Percentiles rank a stretch among this genome's conserved stretches.
These are phyloP conservation scores for Lachnellula occidentalis DNA, from an alignment of 2,329 filamentous ascomycete species.

Conservation along the genomic window DNA sequence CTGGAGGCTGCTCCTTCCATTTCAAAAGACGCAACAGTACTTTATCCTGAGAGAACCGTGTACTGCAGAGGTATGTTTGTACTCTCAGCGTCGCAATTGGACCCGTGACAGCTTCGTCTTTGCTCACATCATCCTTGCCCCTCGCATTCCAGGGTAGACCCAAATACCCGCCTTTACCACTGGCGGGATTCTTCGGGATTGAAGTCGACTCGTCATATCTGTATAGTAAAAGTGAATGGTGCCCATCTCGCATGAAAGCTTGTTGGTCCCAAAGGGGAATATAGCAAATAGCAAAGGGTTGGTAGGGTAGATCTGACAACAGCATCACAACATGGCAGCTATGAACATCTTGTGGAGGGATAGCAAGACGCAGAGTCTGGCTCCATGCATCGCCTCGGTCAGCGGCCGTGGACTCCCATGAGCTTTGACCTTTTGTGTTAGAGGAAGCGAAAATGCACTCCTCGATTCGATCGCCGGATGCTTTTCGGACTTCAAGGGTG, in stretches of 20 bases:
- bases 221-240: conserved; percentile 77
- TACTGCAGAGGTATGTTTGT: conserved; percentile 88
- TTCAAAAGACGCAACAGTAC: conserved; percentile 76
- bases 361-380: conserved; percentile 75
- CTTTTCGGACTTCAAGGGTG: conserved; percentile 79
- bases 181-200: conserved; percentile 51
- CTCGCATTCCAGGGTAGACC: conserved; percentile 73
- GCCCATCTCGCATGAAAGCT: conserved; percentile 82
- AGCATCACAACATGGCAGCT: conserved; percentile 85
- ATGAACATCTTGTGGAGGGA: conserved; percentile 74
- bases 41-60: conserved; percentile 87
- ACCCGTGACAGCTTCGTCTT: conserved; percentile 69
- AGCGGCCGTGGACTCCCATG: conserved; percentile 80
- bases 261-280: conserved; percentile 90
- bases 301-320: conserved; percentile 76
- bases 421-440: conserved; percentile 71
- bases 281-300: conserved; percentile 87
- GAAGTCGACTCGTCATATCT: conserved; percentile 88
- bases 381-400: conserved; percentile 81
- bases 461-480: conserved; percentile 75
- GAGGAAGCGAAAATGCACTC: conserved; percentile 83
- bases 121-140: conserved; percentile 59
- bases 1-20: conserved; percentile 73
- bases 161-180: conserved; percentile 81
- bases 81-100: conserved; percentile 74